phyloP scores from a whole-genome alignment of 306 rosid species.

The Rubus idaeus region DNA sequence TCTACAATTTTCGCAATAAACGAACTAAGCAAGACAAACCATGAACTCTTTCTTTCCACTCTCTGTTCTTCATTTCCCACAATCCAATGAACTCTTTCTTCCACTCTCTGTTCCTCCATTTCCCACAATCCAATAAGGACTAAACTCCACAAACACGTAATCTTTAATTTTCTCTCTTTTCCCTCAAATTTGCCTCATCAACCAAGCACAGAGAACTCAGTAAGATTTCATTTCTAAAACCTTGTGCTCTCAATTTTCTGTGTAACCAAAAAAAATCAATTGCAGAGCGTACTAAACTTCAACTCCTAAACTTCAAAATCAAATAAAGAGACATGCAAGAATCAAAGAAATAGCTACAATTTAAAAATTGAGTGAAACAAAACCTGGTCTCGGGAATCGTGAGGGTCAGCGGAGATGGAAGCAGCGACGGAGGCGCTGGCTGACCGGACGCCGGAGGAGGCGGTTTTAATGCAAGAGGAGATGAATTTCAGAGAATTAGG shows the following conservation, averaged over 20 bases:
- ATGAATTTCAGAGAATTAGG: conserved; percentile 89
- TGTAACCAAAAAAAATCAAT: conserved; percentile 2
- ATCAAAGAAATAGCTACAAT: not conserved
- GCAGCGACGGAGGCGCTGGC: conserved; percentile 87
- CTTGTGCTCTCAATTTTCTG: conserved; percentile 2
- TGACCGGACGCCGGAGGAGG: conserved; percentile 85
- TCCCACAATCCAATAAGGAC: no score
- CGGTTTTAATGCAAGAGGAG: conserved; percentile 85
- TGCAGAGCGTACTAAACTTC: not conserved
- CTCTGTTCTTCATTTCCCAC: conserved; percentile 8
- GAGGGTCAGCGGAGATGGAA: conserved; percentile 68
- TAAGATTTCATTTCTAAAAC: not conserved
- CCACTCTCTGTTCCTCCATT: no score
- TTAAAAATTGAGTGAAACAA: not conserved
- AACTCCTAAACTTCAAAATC: conserved; percentile 2
- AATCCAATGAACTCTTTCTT: not conserved
- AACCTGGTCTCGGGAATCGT: conserved; percentile 78
- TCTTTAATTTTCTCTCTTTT: not conserved
- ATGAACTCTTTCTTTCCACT: conserved; percentile 4
- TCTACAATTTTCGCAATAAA: not conserved
- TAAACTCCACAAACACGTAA: not conserved
- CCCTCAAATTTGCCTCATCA: not conserved
- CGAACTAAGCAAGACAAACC: conserved; percentile 1
- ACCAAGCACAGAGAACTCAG: not conserved
- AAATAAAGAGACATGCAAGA: not conserved